Base-by-base conservation (phyloP, 2,329 filamentous ascomycete species). In the Fulvia fulva region DNA sequence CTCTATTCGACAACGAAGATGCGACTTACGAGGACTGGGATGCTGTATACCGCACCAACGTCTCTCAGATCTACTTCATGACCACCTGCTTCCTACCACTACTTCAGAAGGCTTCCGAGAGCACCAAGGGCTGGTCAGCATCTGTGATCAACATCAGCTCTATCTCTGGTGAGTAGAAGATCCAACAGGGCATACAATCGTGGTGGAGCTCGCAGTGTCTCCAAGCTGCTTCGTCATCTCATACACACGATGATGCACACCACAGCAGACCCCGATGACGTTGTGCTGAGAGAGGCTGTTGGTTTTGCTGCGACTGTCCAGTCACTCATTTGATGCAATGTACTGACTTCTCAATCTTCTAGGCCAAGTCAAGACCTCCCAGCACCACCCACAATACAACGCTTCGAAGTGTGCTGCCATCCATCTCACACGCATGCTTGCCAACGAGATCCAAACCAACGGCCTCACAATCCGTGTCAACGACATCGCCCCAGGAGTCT, bases 401-500 rank as follows among this genome's bases (percentile, higher is more conserved):
- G 73, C 79, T 5, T 56, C 46, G 51, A 68, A 62, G 30, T 78
- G 75, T 19, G 80, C 80, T 1, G 70, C 77, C 7, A 78, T 83
- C 47, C 82, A 85, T 60, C 71, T 85, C 12, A 84, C 79, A 25
- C 78, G 79, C 63, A 77, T 83, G 75, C 74, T 85, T 8, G 80
- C 81, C 0, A 75, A 76, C 9, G 80, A 83, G 57, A 76, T 85
- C 26, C 75, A 78, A n/a, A 75, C 78, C 43, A 75, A 76, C 30
- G 76, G 74, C 4, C 71, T 83, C 51, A 81, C 83, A 69, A 78
- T 85, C 53, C 72, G 82, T 14, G 76, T 85, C 61, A 85, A 86
- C 69, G 77, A 73, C 49, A 83, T 85, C 62, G 80, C 82, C 2
- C 83, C 81, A 0, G 81, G 55, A 1, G 55, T 57, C 2, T 85